A percentile compares a stretch with the other conserved stretches of the same genome.
Evolutionary conservation across 2,329 filamentous ascomycete species (phyloP).

Genomic region (Microsporum ferrugineum): DNA sequence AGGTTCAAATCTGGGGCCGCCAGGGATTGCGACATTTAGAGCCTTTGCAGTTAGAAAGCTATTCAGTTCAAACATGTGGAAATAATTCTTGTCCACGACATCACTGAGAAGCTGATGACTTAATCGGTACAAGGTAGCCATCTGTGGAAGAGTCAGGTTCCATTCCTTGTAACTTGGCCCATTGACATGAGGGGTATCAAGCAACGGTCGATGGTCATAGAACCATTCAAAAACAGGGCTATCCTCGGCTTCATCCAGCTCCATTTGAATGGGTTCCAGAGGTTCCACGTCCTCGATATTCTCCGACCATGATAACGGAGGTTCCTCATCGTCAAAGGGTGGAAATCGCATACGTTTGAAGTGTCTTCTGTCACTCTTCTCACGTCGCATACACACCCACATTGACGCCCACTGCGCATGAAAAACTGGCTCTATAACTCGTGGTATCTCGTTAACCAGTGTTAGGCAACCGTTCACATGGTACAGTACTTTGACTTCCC

Average conservation of each 20-base stretch:
- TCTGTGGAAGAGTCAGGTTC: conserved; percentile 87
- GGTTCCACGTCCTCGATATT: conserved; percentile 98
- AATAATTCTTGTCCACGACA: conserved; percentile 91
- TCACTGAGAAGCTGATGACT: conserved; percentile 86
- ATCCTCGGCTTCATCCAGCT: conserved; percentile 89
- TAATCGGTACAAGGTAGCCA: conserved; percentile 87
- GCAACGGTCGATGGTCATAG: conserved; percentile 82
- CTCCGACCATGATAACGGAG: conserved; percentile 92
- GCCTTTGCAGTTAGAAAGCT: conserved; percentile 95
- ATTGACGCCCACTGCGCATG: conserved; percentile 99
- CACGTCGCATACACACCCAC: conserved; percentile 97
- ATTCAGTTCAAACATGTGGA: conserved; percentile 90
- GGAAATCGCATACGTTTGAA: conserved; percentile 99
- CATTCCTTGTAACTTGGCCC: conserved; percentile 93
- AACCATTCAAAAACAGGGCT: conserved; percentile 90
- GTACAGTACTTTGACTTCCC: conserved; percentile 95
- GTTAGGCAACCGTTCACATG: conserved; percentile 97
- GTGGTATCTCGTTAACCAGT: conserved; percentile 87
- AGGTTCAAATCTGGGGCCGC: conserved; percentile 90
- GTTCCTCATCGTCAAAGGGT: conserved; percentile 96
- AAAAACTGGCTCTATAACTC: conserved; percentile 95
- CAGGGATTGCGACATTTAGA: conserved; percentile 92
- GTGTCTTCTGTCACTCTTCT: conserved; percentile 88
- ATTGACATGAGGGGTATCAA: conserved; percentile 88
- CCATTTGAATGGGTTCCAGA: conserved; percentile 95